Conservation (phyloP, 129 eudicot genomes). For the Deinandra increscens region DNA sequence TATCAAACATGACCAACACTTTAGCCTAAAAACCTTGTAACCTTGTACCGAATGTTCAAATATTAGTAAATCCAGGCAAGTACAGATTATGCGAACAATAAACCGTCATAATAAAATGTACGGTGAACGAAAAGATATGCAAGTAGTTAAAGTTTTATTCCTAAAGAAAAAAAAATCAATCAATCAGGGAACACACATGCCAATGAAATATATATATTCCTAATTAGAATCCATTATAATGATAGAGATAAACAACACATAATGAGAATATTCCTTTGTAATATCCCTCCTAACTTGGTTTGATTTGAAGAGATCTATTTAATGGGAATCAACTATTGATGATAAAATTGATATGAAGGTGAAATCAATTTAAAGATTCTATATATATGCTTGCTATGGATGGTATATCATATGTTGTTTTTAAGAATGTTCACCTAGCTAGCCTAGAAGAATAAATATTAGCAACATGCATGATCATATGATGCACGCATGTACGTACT, state of each 20-base stretch:
- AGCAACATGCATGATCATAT: neutral
- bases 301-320: conserved; percentile 10
- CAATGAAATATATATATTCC: no score
- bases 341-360: conserved; percentile 2
- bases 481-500: no score
- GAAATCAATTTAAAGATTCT: neutral
- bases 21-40: neutral
- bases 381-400: neutral
- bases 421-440: conserved; percentile 21
- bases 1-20: neutral
- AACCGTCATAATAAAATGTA: neutral
- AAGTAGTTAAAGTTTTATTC: neutral
- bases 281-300: neutral
- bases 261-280: no score
- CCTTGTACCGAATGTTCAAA: neutral
- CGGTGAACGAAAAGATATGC: no score
- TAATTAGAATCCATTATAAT: no score
- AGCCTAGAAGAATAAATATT: conserved; percentile 19
- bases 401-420: conserved; percentile 8
- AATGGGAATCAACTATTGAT: conserved; percentile 11
- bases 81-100: neutral
- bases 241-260: no score
- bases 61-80: neutral
- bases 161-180: no score
- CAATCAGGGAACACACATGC: no score